Conservation (phyloP, 345 rosid species). For the Chamaenerion angustifolium region DNA sequence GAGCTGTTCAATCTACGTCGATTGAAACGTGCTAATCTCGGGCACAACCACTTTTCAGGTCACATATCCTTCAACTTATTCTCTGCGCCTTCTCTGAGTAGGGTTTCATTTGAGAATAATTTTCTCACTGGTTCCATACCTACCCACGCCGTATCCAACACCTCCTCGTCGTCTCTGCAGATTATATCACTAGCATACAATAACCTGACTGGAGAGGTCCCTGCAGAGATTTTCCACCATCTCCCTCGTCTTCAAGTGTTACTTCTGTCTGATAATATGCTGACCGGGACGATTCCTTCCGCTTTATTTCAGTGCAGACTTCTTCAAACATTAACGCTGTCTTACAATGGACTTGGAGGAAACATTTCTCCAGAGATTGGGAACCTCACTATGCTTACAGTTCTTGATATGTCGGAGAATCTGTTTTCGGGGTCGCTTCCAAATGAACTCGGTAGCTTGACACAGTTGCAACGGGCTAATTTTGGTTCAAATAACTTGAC, state of each 20-base stretch:
- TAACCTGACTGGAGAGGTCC: constrained; percentile 6
- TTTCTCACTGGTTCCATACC: constrained; percentile 9
- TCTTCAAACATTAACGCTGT: background rate
- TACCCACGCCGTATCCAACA: background rate
- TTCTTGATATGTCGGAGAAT: background rate
- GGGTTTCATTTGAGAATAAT: background rate
- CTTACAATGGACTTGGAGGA: background rate
- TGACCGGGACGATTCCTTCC: background rate
- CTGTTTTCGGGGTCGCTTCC: constrained; percentile 1
- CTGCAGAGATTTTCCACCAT: constrained; percentile 2
- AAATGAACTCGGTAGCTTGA: background rate
- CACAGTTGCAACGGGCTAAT: background rate
- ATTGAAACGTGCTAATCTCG: background rate
- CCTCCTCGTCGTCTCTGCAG: constrained; percentile 4
- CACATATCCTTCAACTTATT: background rate
- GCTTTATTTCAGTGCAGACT: background rate
- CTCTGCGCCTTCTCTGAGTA: background rate
- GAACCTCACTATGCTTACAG: background rate
- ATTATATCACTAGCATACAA: constrained; percentile 3
- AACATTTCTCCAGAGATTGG: background rate
- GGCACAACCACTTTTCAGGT: background rate
- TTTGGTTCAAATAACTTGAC: background rate
- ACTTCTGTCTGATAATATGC: background rate
- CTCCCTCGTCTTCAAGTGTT: background rate
- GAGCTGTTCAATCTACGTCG: constrained; percentile 2